Evolutionary conservation across 2,329 filamentous ascomycete genomes (phyloP), one percentile per base, ranked within the genome.

Genomic region (Fusarium palustre): DNA sequence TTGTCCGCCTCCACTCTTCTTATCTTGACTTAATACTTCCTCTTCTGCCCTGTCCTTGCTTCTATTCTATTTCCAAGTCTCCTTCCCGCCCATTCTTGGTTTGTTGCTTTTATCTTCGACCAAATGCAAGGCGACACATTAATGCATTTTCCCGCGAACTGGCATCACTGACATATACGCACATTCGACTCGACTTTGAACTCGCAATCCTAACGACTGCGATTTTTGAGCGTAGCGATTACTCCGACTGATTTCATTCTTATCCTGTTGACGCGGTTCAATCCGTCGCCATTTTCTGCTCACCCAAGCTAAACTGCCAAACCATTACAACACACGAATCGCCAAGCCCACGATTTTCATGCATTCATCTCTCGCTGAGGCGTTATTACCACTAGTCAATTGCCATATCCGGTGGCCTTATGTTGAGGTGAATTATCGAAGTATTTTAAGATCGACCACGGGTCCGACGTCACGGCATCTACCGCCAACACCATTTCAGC

Each of bases 1-100:
- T 72, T 65, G 68, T 67, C 64, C 47, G 39, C 67, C 60, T 74
- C 70, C 73, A 73, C 72, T 71, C 54, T 64, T 66, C 66, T 68
- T 70, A 62, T 71, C 68, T 71, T 48, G 36, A 65, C 68, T 60
- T 68, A 39, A 48, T 64, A 39, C 59, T 55, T 54, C 55, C 67
- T 70, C 50, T 41, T 61, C 53, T 66, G 49, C 60, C 60, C 45
- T 59, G 49, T 53, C 56, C 55, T 63, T 42, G 63, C 18, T 34
- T 25, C 47, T 49, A 25, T 66, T 68, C 66, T 68, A 55, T 39
- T 55, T 66, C 42, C 43, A 58, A 47, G 53, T 50, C 30, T 61
- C 41, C 47, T 59, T 39, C 46, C 25, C 45, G 34, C 41, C 36
- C 55, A 38, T 30, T 49, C 12, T 42, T 31, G 41, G 46, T 41